Evolutionary conservation across 2,329 filamentous ascomycete genomes (phyloP).

Genomic region (Fusarium sp.): DNA sequence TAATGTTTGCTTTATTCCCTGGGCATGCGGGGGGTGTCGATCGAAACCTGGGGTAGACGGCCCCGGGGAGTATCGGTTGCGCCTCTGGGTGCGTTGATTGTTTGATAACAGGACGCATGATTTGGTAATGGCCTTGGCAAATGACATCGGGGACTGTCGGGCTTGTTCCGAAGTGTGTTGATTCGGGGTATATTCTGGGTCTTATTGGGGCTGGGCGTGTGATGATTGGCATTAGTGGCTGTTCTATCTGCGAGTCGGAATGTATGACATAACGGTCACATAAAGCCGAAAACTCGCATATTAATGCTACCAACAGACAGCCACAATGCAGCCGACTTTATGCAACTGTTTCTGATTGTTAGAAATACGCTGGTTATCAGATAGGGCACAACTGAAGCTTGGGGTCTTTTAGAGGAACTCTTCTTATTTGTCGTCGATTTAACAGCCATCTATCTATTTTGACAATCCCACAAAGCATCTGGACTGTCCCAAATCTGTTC

Average conservation of each 20-base stretch:
- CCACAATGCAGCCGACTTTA: neutral
- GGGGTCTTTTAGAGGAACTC: too few relatives aligned
- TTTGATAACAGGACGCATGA: neutral
- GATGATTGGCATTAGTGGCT: neutral
- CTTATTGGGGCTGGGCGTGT: neutral
- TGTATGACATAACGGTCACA: neutral
- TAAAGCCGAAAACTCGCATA: neutral
- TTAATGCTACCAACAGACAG: neutral
- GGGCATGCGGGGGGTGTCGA: constrained; percentile 19
- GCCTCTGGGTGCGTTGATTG: neutral
- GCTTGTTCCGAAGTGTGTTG: neutral
- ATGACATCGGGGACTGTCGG: constrained; percentile 35
- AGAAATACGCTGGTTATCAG: neutral
- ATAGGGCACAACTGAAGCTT: neutral
- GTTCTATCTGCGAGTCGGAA: neutral
- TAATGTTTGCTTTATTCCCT: constrained; percentile 3
- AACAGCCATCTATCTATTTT: neutral
- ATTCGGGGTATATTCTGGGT: neutral
- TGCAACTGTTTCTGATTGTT: neutral
- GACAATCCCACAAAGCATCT: constrained; percentile 9
- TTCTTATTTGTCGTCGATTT: too few relatives aligned
- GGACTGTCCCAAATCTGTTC: constrained; percentile 40
- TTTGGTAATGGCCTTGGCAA: neutral
- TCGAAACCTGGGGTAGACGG: constrained; percentile 15
- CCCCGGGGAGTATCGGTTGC: constrained; percentile 27